These are phyloP conservation scores for Acanthamoeba healyi DNA, from an alignment of 208 protist species.

Conservation along the genomic window DNA sequence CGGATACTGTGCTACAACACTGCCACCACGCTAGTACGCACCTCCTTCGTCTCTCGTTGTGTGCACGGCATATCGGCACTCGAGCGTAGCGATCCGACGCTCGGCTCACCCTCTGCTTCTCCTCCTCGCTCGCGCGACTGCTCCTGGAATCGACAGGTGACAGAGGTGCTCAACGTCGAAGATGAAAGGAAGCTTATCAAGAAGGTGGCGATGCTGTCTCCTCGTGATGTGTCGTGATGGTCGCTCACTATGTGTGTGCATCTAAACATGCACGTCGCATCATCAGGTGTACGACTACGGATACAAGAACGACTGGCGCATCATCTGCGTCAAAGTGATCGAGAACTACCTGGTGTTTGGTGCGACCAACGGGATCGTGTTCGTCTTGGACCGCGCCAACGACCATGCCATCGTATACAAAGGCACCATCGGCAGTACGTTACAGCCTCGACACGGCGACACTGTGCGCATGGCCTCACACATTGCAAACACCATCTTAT, in stretches of 20 bases:
- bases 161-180: slow-evolving; percentile 26
- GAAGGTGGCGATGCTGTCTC: slow-evolving; percentile 13
- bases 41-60: not conserved
- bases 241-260: not conserved
- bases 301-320: slow-evolving; percentile 52
- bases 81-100: not conserved
- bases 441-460: no score
- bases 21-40: not conserved
- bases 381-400: slow-evolving; percentile 27
- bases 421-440: not conserved
- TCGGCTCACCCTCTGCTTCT: no score
- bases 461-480: not conserved
- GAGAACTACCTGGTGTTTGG: slow-evolving; percentile 35
- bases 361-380: slow-evolving; percentile 14
- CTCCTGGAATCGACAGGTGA: not conserved
- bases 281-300: slow-evolving; percentile 32
- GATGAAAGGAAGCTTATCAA: slow-evolving; percentile 14
- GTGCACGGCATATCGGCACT: not conserved
- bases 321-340: slow-evolving; percentile 31
- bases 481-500: not conserved
- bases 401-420: slow-evolving; percentile 11
- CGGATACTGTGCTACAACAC: slow-evolving; percentile 40
- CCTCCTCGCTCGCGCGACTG: no score
- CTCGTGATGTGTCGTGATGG: not conserved
- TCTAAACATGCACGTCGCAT: not conserved